Base-by-base conservation (phyloP, 1,284 basidiomycete species). In the Tetrapyrgos nigripes region DNA sequence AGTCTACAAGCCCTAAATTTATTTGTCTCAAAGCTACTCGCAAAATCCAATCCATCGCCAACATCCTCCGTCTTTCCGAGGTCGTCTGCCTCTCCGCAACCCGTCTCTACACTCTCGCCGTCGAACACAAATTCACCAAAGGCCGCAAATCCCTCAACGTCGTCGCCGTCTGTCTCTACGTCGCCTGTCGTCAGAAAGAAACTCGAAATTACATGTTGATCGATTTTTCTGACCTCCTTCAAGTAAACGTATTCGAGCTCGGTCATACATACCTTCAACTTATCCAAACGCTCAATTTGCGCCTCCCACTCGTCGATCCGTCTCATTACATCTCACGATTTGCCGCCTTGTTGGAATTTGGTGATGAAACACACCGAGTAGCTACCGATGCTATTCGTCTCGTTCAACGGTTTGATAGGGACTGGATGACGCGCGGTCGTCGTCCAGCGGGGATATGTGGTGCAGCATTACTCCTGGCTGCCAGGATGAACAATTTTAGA, bases 261-360 rank as follows among this genome's bases (percentile, higher is more conserved):
- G 97, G 97, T 0, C 91, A 96, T 57, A 97, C 93, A 1, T 99
- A 98, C 70, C 88, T 99, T 50, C 94, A 97, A 71, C 89, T 99
- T 26, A 89, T 98, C 4, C 90, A 93, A 68, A 91, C 90, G 0
- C 88, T 99, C 61, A 91, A 93, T 65, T 83, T 99, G n/a, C 85
- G 86, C 43, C 83, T 97, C 8, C 93, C 93, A 0, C 86, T 96
- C 50, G 92, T 98, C 66, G 97, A 99, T 70, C 97, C 97, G 0
- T 95, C 95, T 0, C 93, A 98, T 72, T 98, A 97, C 79, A 98
- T 99, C 67, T 92, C 93, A 26, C 93, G 97, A 35, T 99, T 99
- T 67, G 92, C 97, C 6, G 89, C 95, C n/a, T 83, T 98, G 8
- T 89, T 99, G 56, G 96, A 98, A 74, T 98, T 99, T 67, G 97